These are phyloP conservation scores for Heritiera fomes DNA, from an alignment of 345 rosid species.

Conservation along the genomic window DNA sequence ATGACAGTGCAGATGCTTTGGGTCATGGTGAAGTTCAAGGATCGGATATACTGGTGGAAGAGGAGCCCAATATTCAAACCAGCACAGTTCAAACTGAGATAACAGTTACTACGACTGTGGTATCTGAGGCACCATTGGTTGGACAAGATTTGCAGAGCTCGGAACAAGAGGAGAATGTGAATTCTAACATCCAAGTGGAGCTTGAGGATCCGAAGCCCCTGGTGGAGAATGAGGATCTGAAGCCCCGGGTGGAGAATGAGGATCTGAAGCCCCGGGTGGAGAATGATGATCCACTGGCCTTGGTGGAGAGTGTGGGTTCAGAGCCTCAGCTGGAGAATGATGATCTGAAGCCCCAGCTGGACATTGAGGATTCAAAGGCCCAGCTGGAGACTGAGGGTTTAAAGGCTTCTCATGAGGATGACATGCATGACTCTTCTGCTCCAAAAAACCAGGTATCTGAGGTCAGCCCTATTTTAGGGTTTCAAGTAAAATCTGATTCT, in stretches of 20 bases:
- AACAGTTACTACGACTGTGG: conserved; percentile 31
- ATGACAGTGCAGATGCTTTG: conserved; percentile 35
- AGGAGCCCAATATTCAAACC: conserved; percentile 25
- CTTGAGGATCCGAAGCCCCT: conserved; percentile 36
- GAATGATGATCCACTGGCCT: conserved; percentile 27
- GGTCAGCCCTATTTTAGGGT: conserved; percentile 94
- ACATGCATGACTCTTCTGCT: conserved; percentile 56
- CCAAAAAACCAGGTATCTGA: conserved; percentile 93
- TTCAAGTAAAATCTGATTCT: conserved; percentile 98
- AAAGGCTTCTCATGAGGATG: conserved; percentile 53
- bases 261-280: conserved; percentile 34
- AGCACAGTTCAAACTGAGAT: conserved; percentile 27
- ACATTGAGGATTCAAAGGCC: conserved; percentile 34
- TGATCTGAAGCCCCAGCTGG: conserved; percentile 34
- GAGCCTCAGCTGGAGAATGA: conserved; percentile 39
- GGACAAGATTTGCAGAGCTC: conserved; percentile 38
- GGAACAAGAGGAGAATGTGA: conserved; percentile 43
- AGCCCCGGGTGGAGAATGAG: conserved; percentile 25
- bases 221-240: conserved; percentile 34
- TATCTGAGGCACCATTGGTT: conserved; percentile 34
- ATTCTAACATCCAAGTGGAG: conserved; percentile 41
- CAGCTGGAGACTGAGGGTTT: conserved; percentile 46
- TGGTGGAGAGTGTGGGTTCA: conserved; percentile 35
- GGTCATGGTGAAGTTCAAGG: conserved; percentile 29
- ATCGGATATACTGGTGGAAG: conserved; percentile 25